Conservation (phyloP, 75 land plant genomes). For the Picea sitchensis region DNA sequence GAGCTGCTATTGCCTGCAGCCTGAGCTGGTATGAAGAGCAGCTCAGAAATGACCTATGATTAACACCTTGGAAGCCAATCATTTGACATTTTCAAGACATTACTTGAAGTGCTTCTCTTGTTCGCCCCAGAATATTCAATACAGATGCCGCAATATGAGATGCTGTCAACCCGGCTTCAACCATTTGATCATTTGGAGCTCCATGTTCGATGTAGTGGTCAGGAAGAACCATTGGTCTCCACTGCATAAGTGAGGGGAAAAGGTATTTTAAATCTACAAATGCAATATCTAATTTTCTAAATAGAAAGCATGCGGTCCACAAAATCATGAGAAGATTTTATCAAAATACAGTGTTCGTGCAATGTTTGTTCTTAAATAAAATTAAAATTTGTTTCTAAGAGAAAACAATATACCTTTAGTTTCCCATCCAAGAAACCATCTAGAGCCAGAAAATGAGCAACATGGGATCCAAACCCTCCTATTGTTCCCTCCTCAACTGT, state of each 20-base stretch:
- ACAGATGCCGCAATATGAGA: slow-evolving; percentile 92
- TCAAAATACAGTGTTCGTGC: neutral
- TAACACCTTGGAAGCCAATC: too few species aligned
- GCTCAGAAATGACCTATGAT: too few species aligned
- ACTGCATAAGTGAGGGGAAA: slow-evolving; percentile 44
- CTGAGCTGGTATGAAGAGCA: too few species aligned
- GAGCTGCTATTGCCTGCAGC: too few species aligned
- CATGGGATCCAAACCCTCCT: slow-evolving; percentile 97
- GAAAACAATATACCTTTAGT: slow-evolving; percentile 46
- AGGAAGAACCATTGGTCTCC: slow-evolving; percentile 94
- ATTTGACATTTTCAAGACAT: slow-evolving; percentile 35
- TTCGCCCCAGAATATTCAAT: slow-evolving; percentile 70
- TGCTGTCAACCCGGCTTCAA: slow-evolving; percentile 80
- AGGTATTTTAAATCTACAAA: neutral
- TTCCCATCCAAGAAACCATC: slow-evolving; percentile 94
- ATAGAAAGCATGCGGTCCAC: too few species aligned
- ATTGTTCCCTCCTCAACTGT: slow-evolving; percentile 95
- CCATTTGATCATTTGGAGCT: slow-evolving; percentile 67
- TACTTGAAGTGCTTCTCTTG: slow-evolving; percentile 83
- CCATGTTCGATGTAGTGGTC: slow-evolving; percentile 93
- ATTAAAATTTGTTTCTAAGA: neutral
- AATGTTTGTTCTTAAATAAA: neutral
- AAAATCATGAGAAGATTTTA: neutral
- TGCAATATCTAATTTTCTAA: neutral
- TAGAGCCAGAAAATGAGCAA: slow-evolving; percentile 90